These are phyloP conservation scores for Abrus pulchellus DNA, from an alignment of 306 rosid species.

Conservation along the genomic window DNA sequence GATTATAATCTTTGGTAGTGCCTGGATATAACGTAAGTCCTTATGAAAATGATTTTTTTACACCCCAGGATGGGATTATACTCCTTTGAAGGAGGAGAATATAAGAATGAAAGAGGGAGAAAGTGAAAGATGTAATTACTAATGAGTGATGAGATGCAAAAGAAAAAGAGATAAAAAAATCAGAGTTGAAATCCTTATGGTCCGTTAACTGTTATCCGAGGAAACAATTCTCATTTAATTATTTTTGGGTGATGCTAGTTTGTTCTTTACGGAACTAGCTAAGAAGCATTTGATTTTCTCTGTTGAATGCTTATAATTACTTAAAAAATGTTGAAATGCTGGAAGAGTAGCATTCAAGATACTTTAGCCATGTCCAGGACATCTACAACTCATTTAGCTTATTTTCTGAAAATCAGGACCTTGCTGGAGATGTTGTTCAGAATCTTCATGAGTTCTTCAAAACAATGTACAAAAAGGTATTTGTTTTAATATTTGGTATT, in stretches of 20 bases:
- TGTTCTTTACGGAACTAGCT: background rate
- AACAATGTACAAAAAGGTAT: slow-evolving; percentile 77
- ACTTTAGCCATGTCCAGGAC: slow-evolving; percentile 17
- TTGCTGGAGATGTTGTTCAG: slow-evolving; percentile 81
- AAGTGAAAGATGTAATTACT: background rate
- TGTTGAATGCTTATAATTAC: background rate
- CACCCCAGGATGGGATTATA: background rate
- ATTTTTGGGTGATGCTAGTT: background rate
- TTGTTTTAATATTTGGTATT: slow-evolving; percentile 23
- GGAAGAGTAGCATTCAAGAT: background rate
- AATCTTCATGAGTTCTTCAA: slow-evolving; percentile 79
- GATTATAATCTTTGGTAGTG: background rate
- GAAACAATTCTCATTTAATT: background rate
- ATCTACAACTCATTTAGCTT: slow-evolving; percentile 4
- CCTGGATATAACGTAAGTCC: background rate
- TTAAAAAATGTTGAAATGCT: background rate
- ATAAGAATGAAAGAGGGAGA: background rate
- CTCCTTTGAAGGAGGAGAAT: background rate
- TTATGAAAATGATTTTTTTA: background rate
- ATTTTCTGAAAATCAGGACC: slow-evolving; percentile 67
- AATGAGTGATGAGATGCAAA: too few species aligned
- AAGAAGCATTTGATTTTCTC: slow-evolving; percentile 5
- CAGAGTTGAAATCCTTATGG: background rate
- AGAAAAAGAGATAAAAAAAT: background rate
- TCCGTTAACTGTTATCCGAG: slow-evolving; percentile 15